Evolutionary conservation across 2,329 filamentous ascomycete genomes (phyloP), one percentile per base, ranked within the genome.

Genomic region (Zymoseptoria ardabiliae): DNA sequence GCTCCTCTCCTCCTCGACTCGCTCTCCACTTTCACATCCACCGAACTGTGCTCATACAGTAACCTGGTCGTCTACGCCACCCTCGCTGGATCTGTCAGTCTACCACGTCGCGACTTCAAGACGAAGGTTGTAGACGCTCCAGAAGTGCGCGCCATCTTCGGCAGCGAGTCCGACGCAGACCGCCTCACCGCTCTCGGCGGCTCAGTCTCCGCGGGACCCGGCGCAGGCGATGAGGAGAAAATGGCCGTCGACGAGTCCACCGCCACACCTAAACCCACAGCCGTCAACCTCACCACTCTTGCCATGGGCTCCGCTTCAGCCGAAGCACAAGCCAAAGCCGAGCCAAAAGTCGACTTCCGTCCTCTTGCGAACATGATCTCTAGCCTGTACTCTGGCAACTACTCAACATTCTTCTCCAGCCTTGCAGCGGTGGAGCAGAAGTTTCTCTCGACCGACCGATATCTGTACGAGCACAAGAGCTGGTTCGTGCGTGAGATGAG

Each of bases 401-500:
- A 99, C 81, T 89, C 90, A 76, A 86, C 85, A 57, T 97, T 97
- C 81, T 99, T 99, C 81, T 83, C 87, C 67, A 90, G 92, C 4
- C 82, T 99, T 25, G 92, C 90, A 21, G 83, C 86, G 10, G 94
- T 97, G 1, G 94, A 99, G 79, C 91, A 95, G 76, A 87, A 88
- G 70, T 99, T 99, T 81, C 81, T 99, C 66, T 91, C 86, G 67
- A 90, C 94, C 73, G 94, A 99, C 73, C 89, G 94, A 60, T 96
- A 97, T 77, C 83, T 99, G 59, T 88, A 91, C 72, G 94, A 99
- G 81, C 94, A 99, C 80, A 90, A 90, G 75, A 87, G 86, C 71
- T 99, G 94, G 93, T 97, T 94, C 74, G 93, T 99, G 68, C 89
- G 94, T 55, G 94, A 99, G 82, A 99, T 99, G 94, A 87, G 94